Conservation (phyloP, 140 eudicot species). For the Erigeron philadelphicus region DNA sequence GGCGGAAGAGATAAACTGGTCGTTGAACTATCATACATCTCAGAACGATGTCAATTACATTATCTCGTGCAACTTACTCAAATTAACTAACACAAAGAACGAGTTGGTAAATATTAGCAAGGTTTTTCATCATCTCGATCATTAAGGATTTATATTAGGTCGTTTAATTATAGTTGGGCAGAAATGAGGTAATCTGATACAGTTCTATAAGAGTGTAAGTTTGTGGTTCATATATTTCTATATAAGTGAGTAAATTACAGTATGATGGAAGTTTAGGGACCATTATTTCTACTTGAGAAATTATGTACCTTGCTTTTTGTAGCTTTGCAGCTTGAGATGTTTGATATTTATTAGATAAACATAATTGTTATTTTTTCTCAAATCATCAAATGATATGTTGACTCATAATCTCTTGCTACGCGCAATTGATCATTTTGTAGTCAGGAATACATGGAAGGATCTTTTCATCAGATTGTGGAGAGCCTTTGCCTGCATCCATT, state of each 20-base stretch:
- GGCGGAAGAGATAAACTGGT: neutral
- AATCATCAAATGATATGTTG: neutral
- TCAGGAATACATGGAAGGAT: slow-evolving; percentile 85
- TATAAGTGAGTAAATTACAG: neutral
- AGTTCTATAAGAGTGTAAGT: neutral
- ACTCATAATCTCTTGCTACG: neutral
- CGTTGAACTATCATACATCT: slow-evolving; percentile 1
- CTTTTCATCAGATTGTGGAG: slow-evolving; percentile 68
- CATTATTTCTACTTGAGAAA: neutral
- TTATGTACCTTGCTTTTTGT: neutral
- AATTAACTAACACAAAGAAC: neutral
- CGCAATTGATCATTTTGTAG: slow-evolving; percentile 28
- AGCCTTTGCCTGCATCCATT: slow-evolving; percentile 75
- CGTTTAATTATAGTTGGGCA: neutral
- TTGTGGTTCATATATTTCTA: neutral
- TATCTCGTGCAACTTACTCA: neutral
- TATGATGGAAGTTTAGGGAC: neutral
- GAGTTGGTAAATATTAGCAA: neutral
- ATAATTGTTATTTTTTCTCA: neutral
- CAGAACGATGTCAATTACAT: neutral
- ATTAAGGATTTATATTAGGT: neutral
- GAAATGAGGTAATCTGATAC: neutral
- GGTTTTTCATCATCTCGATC: slow-evolving; percentile 3
- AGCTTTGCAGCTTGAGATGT: neutral
- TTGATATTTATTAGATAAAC: neutral